phyloP scores from a whole-genome alignment of 345 rosid genomes.

The Capsella bursapastoris region DNA sequence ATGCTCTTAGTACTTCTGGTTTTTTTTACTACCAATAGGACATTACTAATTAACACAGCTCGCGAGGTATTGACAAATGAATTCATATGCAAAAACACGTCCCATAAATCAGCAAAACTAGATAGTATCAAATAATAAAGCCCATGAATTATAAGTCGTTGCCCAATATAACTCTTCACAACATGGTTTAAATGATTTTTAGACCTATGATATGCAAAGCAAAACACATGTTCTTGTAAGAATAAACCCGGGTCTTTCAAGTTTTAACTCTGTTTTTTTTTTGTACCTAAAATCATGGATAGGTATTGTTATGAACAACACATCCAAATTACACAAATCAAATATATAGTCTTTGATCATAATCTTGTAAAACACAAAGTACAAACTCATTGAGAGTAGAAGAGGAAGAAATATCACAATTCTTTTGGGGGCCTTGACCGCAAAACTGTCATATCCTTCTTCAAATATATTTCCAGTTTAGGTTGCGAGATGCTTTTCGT shows the following conservation, averaged over 20 bases:
- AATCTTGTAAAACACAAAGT: slow-evolving; percentile 43
- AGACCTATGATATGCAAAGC: background rate
- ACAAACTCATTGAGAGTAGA: slow-evolving; percentile 40
- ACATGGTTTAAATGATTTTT: background rate
- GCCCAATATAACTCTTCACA: background rate
- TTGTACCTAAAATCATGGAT: slow-evolving; percentile 17
- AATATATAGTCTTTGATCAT: slow-evolving; percentile 27
- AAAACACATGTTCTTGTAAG: background rate
- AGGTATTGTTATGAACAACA: slow-evolving; percentile 33
- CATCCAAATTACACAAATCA: slow-evolving; percentile 11
- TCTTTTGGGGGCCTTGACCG: slow-evolving; percentile 40
- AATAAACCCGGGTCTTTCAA: background rate
- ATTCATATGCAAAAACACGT: background rate
- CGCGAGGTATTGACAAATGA: background rate
- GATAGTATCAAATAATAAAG: background rate
- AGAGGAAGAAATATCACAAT: slow-evolving; percentile 50
- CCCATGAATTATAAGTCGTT: background rate
- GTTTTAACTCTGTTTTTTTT: background rate
- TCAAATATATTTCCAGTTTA: slow-evolving; percentile 53
- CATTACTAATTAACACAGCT: background rate
- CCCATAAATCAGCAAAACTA: background rate
- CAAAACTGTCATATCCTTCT: slow-evolving; percentile 43
- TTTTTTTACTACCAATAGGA: background rate
- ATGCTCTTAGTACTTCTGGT: background rate
- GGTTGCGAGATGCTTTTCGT: slow-evolving; percentile 39